A percentile compares a stretch with the other conserved stretches of the same genome.
Conservation (phyloP, 2,329 filamentous ascomycete genomes). For the Paraphoma sp. region DNA sequence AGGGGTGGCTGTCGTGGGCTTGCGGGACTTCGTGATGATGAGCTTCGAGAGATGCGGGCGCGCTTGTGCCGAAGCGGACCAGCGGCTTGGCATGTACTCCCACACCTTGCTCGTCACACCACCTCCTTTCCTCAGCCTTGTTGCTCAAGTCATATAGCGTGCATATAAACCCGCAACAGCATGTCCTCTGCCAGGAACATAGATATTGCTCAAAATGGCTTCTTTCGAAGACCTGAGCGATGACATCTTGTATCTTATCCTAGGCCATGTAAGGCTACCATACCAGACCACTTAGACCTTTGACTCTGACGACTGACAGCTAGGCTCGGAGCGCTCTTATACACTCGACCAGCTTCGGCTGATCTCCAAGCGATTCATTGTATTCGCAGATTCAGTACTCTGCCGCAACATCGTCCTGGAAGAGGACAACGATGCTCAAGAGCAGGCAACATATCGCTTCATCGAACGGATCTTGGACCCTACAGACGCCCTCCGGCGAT, state of each 20-base stretch:
- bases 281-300: slow-evolving; percentile 1
- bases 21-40: slow-evolving; percentile 31
- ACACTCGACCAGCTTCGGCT: slow-evolving; percentile 10
- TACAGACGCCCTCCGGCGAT: slow-evolving; percentile 9
- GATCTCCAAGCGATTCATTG: slow-evolving; percentile 15
- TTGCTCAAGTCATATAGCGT: not conserved
- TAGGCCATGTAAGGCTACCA: slow-evolving; percentile 17
- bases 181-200: not conserved
- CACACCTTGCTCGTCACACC: slow-evolving; percentile 14
- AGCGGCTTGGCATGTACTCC: slow-evolving; percentile 18
- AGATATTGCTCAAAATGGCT: slow-evolving; percentile 1
- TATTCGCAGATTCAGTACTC: slow-evolving; percentile 19
- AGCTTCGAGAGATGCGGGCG: slow-evolving; percentile 26
- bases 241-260: slow-evolving; percentile 22
- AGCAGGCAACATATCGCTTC: slow-evolving; percentile 15
- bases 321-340: slow-evolving; percentile 7
- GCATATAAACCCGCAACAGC: not conserved
- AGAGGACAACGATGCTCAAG: slow-evolving; percentile 13
- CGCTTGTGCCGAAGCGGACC: slow-evolving; percentile 14
- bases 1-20: slow-evolving; percentile 28
- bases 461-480: slow-evolving; percentile 15
- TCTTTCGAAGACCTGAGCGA: slow-evolving; percentile 19
- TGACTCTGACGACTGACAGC: not conserved
- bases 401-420: slow-evolving; percentile 12
- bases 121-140: not conserved